A percentile compares a stretch with the other conserved stretches of the same genome.
Conservation (phyloP, 2,329 filamentous ascomycete genomes). For the Ophiostoma australiae region DNA sequence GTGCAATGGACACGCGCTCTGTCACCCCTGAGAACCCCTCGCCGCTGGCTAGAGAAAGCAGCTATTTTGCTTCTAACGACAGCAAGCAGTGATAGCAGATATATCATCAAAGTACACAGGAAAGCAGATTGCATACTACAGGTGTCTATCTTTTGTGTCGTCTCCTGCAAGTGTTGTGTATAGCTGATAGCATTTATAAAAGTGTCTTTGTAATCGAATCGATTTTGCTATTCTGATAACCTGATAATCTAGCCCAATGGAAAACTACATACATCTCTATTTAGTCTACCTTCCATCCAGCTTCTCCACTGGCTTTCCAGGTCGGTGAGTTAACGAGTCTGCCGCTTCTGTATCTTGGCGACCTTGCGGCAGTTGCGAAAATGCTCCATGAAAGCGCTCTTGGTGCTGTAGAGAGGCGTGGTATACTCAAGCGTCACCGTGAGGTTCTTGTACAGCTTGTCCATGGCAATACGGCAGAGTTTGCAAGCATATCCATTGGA, state of each 20-base stretch:
- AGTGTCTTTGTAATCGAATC: not conserved
- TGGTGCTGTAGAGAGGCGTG: conserved; percentile 16
- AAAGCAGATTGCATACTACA: not conserved
- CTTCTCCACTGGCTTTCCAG: not conserved
- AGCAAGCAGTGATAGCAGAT: not conserved
- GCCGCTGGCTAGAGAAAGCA: conserved; percentile 49
- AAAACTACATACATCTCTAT: not conserved
- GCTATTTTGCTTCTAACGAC: conserved; percentile 26
- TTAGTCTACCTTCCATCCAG: not conserved
- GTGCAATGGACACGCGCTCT: conserved; percentile 45
- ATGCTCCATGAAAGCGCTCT: conserved; percentile 15
- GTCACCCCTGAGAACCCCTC: conserved; percentile 53
- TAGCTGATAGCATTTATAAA: not conserved
- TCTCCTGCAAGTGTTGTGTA: not conserved
- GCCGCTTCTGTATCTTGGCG: conserved; percentile 6
- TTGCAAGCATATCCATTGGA: conserved; percentile 10
- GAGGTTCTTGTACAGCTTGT: not conserved
- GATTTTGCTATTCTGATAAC: not conserved
- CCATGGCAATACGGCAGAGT: conserved; percentile 1
- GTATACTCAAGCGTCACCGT: conserved; percentile 10
- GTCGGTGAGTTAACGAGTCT: too few species aligned
- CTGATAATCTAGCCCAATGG: not conserved
- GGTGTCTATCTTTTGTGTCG: not conserved
- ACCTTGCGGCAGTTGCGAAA: conserved; percentile 13
- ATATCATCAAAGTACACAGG: not conserved